A percentile compares a stretch with the other conserved stretches of the same genome.
Conservation (phyloP, 257 asterid genomes). For the Scutellaria barbata region DNA sequence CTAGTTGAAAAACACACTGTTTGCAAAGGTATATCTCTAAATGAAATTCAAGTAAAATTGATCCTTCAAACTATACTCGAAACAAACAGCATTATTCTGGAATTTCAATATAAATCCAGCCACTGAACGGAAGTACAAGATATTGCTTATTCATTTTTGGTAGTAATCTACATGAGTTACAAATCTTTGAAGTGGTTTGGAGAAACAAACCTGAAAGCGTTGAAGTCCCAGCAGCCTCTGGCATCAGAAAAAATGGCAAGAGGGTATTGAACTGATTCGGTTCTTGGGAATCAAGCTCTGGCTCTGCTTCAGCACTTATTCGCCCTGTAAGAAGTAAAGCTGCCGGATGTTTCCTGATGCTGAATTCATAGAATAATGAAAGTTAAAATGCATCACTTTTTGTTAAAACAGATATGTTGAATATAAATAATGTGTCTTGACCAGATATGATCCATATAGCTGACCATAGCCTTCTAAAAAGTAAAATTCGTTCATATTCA, state of each 20-base stretch:
- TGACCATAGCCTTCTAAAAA: background rate
- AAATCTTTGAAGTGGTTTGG: constrained; percentile 9
- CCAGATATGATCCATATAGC: too few relatives aligned
- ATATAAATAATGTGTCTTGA: too few relatives aligned
- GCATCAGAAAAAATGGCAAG: constrained; percentile 40
- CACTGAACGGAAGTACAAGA: constrained; percentile 35
- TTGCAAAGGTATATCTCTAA: background rate
- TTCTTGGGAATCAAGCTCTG: background rate
- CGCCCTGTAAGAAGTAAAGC: constrained; percentile 87
- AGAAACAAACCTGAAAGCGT: constrained; percentile 29
- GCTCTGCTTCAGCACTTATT: constrained; percentile 39
- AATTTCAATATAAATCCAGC: constrained; percentile 28
- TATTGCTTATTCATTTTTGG: constrained; percentile 26
- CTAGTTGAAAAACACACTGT: background rate
- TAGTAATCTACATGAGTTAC: constrained; percentile 33
- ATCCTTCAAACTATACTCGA: constrained; percentile 19
- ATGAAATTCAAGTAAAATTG: background rate
- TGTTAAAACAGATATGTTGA: too few relatives aligned
- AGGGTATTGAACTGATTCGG: constrained; percentile 36
- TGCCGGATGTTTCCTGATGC: constrained; percentile 95
- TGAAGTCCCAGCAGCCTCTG: constrained; percentile 39
- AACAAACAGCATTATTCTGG: constrained; percentile 32
- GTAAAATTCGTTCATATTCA: background rate
- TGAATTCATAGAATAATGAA: constrained; percentile 39
- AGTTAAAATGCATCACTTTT: constrained; percentile 18